Conservation (phyloP, 257 asterid genomes). For the Solanum tarapatanum region DNA sequence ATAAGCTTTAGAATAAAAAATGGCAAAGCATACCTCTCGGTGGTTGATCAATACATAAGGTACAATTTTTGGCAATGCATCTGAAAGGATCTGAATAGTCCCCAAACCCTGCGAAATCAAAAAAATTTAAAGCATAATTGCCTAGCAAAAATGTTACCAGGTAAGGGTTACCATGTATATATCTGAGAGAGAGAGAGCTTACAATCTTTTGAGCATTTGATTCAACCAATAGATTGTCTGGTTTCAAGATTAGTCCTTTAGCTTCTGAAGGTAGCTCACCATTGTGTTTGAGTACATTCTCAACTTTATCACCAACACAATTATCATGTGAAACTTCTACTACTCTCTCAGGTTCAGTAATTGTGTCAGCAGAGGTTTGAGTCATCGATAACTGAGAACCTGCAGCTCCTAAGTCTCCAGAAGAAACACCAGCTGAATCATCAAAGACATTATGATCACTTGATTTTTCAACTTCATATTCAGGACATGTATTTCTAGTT, state of each 20-base stretch:
- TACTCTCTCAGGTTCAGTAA: conserved; percentile 26
- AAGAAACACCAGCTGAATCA: conserved; percentile 22
- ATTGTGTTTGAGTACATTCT: conserved; percentile 18
- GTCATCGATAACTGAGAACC: conserved; percentile 25
- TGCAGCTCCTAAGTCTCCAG: conserved; percentile 21
- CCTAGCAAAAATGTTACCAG: neutral
- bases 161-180: neutral
- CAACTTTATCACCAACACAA: conserved; percentile 18
- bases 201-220: conserved; percentile 55
- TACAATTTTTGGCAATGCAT: conserved; percentile 81
- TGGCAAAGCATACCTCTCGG: conserved; percentile 59
- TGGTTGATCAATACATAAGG: conserved; percentile 94
- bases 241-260: conserved; percentile 23
- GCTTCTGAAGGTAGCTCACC: conserved; percentile 29
- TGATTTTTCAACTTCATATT: conserved; percentile 29
- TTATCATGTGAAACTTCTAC: conserved; percentile 34
- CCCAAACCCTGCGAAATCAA: conserved; percentile 52
- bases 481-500: conserved; percentile 23
- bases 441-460: conserved; percentile 18
- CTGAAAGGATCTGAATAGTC: conserved; percentile 87
- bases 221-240: conserved; percentile 37
- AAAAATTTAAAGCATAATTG: neutral
- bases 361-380: conserved; percentile 26
- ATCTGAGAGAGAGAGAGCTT: conserved; percentile 9
- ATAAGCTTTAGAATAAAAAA: neutral